Conservation (phyloP, 148 eudicot genomes). For the Diospyros kaki region DNA sequence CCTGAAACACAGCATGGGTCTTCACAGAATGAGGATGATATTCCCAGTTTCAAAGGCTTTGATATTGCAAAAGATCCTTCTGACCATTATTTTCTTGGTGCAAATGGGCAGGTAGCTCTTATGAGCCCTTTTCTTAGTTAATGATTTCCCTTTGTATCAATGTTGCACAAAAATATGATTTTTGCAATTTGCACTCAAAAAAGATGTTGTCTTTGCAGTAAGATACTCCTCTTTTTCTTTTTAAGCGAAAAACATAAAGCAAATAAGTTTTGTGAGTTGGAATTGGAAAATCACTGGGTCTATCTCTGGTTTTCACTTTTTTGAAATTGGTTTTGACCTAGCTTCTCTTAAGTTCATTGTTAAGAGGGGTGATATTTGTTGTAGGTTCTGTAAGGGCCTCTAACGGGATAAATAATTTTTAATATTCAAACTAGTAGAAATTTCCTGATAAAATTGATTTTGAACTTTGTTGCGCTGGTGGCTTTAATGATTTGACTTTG, state of each 20-base stretch:
- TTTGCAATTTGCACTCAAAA: neutral
- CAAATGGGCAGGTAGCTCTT: conserved; percentile 52
- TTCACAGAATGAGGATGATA: conserved; percentile 19
- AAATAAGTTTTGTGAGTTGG: neutral
- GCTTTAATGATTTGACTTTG: neutral
- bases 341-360: neutral
- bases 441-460: neutral
- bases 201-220: neutral
- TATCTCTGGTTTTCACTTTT: neutral
- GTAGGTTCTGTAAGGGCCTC: neutral
- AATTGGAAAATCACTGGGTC: neutral
- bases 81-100: conserved; percentile 71
- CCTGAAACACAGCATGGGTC: conserved; percentile 20
- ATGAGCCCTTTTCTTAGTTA: conserved; percentile 2
- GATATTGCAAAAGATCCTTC: conserved; percentile 80
- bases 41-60: conserved; percentile 69
- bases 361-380: neutral
- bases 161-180: neutral
- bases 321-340: neutral
- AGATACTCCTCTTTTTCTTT: neutral
- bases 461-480: neutral
- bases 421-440: neutral
- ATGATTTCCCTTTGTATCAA: neutral
- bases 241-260: neutral
- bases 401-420: neutral